A percentile compares a stretch with the other conserved stretches of the same genome.
These are phyloP conservation scores for Cytospora schulzeri DNA, from an alignment of 2,329 filamentous ascomycete genomes.

Conservation along the genomic window DNA sequence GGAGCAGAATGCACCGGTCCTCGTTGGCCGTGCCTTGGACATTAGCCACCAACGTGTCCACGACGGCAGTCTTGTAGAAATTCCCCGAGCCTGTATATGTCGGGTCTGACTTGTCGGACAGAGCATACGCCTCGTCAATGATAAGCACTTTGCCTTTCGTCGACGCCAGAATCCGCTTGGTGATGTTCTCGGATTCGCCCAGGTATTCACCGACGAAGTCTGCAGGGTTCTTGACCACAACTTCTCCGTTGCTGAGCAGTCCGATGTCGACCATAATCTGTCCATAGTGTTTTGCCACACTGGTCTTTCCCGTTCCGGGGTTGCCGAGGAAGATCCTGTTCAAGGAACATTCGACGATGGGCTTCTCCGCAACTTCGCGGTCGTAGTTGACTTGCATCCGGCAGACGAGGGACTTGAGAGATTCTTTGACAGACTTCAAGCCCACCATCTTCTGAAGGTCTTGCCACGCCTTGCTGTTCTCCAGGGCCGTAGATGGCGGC, in stretches of 20 bases:
- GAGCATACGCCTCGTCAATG: constrained; percentile 77
- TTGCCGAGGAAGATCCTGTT: constrained; percentile 72
- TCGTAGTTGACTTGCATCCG: constrained; percentile 65
- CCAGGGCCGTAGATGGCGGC: constrained; percentile 57
- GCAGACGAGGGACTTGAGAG: constrained; percentile 59
- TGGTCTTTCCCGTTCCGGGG: constrained; percentile 77
- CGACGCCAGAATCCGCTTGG: constrained; percentile 68
- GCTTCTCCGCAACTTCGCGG: constrained; percentile 64
- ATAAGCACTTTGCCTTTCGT: constrained; percentile 74
- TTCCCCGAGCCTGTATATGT: constrained; percentile 32
- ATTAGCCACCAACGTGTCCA: constrained; percentile 74
- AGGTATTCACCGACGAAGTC: constrained; percentile 69
- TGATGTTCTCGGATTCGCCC: constrained; percentile 70
- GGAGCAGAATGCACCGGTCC: constrained; percentile 70
- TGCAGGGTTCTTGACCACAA: constrained; percentile 70
- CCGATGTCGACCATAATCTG: constrained; percentile 68
- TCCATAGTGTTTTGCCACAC: constrained; percentile 73
- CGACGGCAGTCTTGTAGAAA: constrained; percentile 62
- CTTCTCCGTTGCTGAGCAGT: constrained; percentile 64
- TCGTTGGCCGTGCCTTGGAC: constrained; percentile 70
- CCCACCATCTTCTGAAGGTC: constrained; percentile 62
- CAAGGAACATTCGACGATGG: constrained; percentile 59
- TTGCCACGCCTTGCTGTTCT: constrained; percentile 56
- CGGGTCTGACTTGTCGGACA: constrained; percentile 47
- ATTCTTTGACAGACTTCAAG: constrained; percentile 62